Evolutionary conservation across 495 filamentous ascomycete species (phyloP).

Genomic region (Podospora anserina): DNA sequence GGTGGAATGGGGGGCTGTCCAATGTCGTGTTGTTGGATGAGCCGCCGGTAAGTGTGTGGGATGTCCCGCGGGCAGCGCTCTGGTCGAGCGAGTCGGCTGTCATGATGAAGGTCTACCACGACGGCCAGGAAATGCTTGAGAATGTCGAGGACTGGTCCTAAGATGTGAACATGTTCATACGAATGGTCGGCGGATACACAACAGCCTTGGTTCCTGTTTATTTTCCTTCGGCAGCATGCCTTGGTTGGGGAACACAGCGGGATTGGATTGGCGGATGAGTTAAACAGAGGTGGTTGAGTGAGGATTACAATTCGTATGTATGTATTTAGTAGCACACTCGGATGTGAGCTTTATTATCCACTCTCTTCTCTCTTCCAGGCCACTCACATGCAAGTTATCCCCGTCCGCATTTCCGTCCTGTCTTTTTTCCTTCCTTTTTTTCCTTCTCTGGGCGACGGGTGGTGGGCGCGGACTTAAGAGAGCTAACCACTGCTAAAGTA

Average conservation of each 20-base stretch:
- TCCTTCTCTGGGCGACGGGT: background rate
- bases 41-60: background rate
- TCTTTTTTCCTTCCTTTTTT: background rate
- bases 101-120: background rate
- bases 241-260: background rate
- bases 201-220: background rate
- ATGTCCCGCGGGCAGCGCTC: background rate
- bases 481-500: slow-evolving; percentile 3
- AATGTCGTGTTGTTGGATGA: background rate
- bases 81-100: background rate
- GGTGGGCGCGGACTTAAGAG: background rate
- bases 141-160: background rate
- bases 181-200: background rate
- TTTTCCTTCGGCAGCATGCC: background rate
- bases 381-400: slow-evolving; percentile 1
- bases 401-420: slow-evolving; percentile 1
- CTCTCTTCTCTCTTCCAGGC: background rate
- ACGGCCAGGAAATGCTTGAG: background rate
- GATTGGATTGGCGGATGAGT: background rate
- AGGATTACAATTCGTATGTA: background rate
- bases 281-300: background rate
- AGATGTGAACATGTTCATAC: background rate
- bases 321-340: background rate
- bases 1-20: background rate
- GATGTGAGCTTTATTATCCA: background rate